phyloP scores from a whole-genome alignment of 2,329 filamentous ascomycete genomes.

The Neofusicoccum laricinum region DNA sequence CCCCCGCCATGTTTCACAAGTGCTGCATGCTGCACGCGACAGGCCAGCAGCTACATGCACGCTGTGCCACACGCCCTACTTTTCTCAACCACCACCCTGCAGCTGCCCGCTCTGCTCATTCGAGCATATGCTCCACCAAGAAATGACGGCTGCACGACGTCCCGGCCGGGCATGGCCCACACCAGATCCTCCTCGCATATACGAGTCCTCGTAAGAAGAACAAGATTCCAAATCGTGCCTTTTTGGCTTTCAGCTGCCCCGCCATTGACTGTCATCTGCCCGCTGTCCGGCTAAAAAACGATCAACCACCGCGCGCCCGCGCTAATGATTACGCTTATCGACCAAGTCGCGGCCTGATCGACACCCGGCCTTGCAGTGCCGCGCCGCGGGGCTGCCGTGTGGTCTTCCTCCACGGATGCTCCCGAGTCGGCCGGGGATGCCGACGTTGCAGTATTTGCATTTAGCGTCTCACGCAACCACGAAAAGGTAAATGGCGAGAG shows the following conservation, averaged over 20 bases:
- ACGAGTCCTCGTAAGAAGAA: neutral
- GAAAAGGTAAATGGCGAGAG: neutral
- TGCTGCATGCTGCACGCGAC: neutral
- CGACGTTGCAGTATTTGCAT: neutral
- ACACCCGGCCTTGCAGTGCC: neutral
- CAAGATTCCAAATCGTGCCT: neutral
- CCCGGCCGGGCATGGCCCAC: neutral
- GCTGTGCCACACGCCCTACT: neutral
- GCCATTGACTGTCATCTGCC: neutral
- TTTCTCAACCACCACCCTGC: neutral
- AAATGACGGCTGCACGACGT: neutral
- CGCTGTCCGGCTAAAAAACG: neutral
- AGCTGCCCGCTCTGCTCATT: neutral
- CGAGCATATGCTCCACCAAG: neutral
- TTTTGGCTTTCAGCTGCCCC: neutral
- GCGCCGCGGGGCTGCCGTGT: neutral
- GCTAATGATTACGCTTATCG: neutral
- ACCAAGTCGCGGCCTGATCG: neutral
- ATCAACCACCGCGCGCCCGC: neutral
- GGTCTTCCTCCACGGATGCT: neutral
- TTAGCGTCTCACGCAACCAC: neutral
- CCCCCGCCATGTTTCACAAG: neutral
- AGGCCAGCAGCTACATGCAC: neutral
- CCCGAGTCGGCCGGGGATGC: neutral
- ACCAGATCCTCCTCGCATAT: neutral